Base-by-base conservation (phyloP, 805 yeast genomes). In the Citeromyces matritensis region DNA sequence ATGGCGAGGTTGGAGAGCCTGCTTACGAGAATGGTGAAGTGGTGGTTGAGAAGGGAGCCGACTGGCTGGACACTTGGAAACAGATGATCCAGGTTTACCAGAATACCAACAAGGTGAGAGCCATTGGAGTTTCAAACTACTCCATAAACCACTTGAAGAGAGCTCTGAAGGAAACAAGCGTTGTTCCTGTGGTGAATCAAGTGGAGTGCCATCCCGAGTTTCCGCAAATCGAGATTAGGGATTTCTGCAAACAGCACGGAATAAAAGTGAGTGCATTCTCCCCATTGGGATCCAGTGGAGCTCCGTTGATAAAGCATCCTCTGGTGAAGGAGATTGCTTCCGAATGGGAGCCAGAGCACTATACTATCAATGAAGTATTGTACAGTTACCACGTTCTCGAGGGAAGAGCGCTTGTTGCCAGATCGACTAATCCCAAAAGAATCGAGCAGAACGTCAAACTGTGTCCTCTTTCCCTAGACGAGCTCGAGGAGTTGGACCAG, bases 11-110 rank as follows among this genome's bases (percentile, higher is more conserved):
- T 5, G 42, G 35, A 23, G 62, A 60, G 37, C 26, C 24, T 9
- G n/a, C n/a, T n/a, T n/a, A n/a, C n/a, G 42, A 42, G 4, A 39
- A 55, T 15, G 69, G 65, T 0, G 45, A 53, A 8, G 33, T 82
- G 11, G 68, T 70, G 39, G 69, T 69, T 36, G 94, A 85, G 27
- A 91, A 84, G 55, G 81, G 75, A 35, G 95, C 82, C 12, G 94
- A 85, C 46, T 94, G 41, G 33, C 48, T 88, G 10, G 71, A 73
- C 26, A 85, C 88, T 10, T 69, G 65, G 38, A 73, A 74, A 44
- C 74, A 78, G 40, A 55, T 80, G 33, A 80, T 81, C 33, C 85
- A 83, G 46, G 77, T 80, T 29, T 86, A 71, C 52, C 62, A 53
- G 31, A 63, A 61, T 8, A 60, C 69, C 5, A 57, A 58, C 53